Evolutionary conservation across 2,329 filamentous ascomycete genomes (phyloP), one percentile per base, ranked within the genome.

Genomic region (Bipolaris cookei): DNA sequence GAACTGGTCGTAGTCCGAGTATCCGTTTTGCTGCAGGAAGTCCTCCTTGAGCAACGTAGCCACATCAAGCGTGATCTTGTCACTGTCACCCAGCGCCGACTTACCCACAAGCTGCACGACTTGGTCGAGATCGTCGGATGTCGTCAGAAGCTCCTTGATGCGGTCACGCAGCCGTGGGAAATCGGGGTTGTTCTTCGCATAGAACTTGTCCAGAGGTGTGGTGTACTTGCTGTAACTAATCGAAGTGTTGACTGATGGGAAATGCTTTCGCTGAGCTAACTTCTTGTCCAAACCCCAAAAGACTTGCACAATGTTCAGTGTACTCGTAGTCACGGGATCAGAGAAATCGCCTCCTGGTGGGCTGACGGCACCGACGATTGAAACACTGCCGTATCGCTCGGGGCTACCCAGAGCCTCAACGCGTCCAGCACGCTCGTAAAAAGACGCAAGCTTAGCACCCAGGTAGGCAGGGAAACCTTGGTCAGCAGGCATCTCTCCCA

Each of bases 231-330:
- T 94, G 87, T 99, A 99, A 65, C 92, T 97, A 66, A 91, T 82
- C 18, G 88, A 87, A 7, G 95, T 98, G 84, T 99, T 99, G 83
- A 99, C 93, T 30, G 93, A 97, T 5, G 95, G 95, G 85, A 99
- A 99, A 80, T 99, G 95, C 83, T 99, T 99, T 72, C 95, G 89
- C 82, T 98, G 95, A 20, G 95, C 95, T 59, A 99, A 89, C 84
- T 98, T 98, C 89, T 99, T 98, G 84, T 99, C 95, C 48, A 98
- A 86, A 85, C 95, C 95, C 95, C 95, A 99, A 83, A 99, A 99
- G 68, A 99, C 95, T 78, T 99, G 95, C 72, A 99, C 95, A 74
- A 99, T 99, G 86, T 90, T 87, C 45, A 99, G 88, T 18, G 95
- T 99, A 65, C 91, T 90, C 59, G 87, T 91, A 13, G 95, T 99